Conservation (phyloP, 352 stramenopile species). For the Blastocystis sp. region DNA sequence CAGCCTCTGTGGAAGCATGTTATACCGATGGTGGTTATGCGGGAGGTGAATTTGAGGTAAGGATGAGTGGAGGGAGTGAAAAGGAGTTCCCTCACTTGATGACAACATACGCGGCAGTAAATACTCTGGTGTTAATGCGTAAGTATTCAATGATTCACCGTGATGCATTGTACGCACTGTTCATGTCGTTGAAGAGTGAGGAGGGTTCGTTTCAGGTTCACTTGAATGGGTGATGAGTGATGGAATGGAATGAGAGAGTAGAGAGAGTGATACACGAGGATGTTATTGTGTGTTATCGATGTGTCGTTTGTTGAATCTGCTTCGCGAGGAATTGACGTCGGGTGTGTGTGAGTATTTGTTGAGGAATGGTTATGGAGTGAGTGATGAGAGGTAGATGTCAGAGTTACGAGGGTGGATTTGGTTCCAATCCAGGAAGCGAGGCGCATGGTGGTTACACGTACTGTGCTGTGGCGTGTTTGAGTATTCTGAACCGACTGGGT, state of each 20-base stretch:
- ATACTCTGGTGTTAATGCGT: background rate
- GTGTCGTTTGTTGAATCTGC: conserved; percentile 84
- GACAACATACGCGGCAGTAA: conserved; percentile 53
- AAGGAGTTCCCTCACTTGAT: conserved; percentile 49
- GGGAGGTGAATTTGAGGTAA: conserved; percentile 30
- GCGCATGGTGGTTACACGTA: conserved; percentile 97
- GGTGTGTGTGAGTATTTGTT: conserved; percentile 76
- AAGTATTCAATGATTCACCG: conserved; percentile 57
- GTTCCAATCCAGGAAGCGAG: conserved; percentile 80
- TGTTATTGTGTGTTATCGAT: conserved; percentile 95
- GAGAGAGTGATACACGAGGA: conserved; percentile 89
- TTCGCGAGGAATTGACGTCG: conserved; percentile 81
- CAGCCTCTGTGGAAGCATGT: conserved; percentile 1
- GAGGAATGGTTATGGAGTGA: conserved; percentile 73
- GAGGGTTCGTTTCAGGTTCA: conserved; percentile 91
- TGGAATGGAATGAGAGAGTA: background rate
- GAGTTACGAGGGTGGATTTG: conserved; percentile 94
- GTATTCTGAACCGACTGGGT: conserved; percentile 79
- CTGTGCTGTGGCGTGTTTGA: conserved; percentile 89
- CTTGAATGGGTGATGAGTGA: conserved; percentile 80
- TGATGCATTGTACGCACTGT: conserved; percentile 79
- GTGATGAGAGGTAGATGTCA: conserved; percentile 78
- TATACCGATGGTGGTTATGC: conserved; percentile 18
- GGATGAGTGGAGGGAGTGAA: background rate
- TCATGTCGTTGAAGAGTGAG: conserved; percentile 82